Conservation (phyloP, 2,329 filamentous ascomycete species). For the Gremmenia infestans region DNA sequence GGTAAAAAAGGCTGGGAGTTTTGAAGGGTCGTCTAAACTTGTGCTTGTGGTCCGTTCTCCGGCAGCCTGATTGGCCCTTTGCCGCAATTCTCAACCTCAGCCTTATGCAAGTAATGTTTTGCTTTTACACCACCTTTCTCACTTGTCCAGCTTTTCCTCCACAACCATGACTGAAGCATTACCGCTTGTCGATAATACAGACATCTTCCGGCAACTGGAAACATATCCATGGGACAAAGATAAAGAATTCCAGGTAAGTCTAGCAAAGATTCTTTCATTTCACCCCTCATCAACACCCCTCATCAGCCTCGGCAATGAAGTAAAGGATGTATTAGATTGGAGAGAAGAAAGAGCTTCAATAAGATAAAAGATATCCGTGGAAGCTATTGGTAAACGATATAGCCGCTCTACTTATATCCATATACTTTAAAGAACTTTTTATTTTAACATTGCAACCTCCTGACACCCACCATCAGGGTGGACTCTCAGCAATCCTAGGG, state of each 20-base stretch:
- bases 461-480: conserved; percentile 38
- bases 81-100: conserved; percentile 1
- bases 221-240: conserved; percentile 64
- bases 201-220: conserved; percentile 57
- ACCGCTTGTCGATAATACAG: conserved; percentile 30
- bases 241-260: conserved; percentile 57
- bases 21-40: not conserved
- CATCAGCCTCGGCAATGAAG: conserved; percentile 16
- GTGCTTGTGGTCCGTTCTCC: not conserved
- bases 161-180: conserved; percentile 9
- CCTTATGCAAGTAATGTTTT: conserved; percentile 6
- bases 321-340: not conserved
- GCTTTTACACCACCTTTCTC: not conserved
- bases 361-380: not conserved
- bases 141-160: conserved; percentile 1
- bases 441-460: not conserved
- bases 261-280: not conserved
- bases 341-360: not conserved
- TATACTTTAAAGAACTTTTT: not conserved
- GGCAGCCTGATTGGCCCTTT: conserved; percentile 1
- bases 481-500: conserved; percentile 60
- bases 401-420: not conserved
- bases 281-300: not conserved
- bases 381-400: not conserved
- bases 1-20: conserved; percentile 18